A percentile compares a stretch with the other conserved stretches of the same genome.
phyloP scores from a whole-genome alignment of 352 stramenopile species.

The Phytophthora chlamydospora region DNA sequence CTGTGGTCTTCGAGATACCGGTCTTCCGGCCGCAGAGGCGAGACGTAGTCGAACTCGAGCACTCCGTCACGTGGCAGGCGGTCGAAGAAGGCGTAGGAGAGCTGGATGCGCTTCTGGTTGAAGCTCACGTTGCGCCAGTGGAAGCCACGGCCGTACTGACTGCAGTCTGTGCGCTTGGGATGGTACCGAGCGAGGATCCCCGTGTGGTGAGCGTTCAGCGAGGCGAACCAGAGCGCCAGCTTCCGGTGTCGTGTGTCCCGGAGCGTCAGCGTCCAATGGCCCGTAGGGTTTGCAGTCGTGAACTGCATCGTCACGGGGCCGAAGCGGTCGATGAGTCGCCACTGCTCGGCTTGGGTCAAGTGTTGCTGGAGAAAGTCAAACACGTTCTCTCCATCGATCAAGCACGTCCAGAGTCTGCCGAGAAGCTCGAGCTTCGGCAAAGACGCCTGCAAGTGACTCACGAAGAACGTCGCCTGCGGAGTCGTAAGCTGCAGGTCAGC shows the following conservation, averaged over 20 bases:
- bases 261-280: slow-evolving; percentile 60
- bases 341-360: slow-evolving; percentile 49
- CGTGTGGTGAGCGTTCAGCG: slow-evolving; percentile 57
- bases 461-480: slow-evolving; percentile 45
- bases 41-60: slow-evolving; percentile 80
- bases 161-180: slow-evolving; percentile 59
- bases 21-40: slow-evolving; percentile 61
- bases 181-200: slow-evolving; percentile 31
- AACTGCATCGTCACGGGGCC: slow-evolving; percentile 61
- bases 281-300: slow-evolving; percentile 62
- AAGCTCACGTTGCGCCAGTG: slow-evolving; percentile 73
- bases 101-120: slow-evolving; percentile 56
- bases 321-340: slow-evolving; percentile 60
- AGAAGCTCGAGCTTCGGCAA: slow-evolving; percentile 66
- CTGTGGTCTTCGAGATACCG: slow-evolving; percentile 27
- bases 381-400: slow-evolving; percentile 55
- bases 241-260: slow-evolving; percentile 62
- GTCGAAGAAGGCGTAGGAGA: slow-evolving; percentile 71
- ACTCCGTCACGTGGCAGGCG: slow-evolving; percentile 51
- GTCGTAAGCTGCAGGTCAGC: slow-evolving; percentile 62
- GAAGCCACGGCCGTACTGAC: slow-evolving; percentile 60
- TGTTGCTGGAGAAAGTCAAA: slow-evolving; percentile 62
- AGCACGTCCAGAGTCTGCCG: slow-evolving; percentile 56
- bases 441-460: slow-evolving; percentile 37
- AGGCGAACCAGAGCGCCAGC: slow-evolving; percentile 71